Conservation (phyloP, 1,284 basidiomycete genomes). For the Puccinia triticina region DNA sequence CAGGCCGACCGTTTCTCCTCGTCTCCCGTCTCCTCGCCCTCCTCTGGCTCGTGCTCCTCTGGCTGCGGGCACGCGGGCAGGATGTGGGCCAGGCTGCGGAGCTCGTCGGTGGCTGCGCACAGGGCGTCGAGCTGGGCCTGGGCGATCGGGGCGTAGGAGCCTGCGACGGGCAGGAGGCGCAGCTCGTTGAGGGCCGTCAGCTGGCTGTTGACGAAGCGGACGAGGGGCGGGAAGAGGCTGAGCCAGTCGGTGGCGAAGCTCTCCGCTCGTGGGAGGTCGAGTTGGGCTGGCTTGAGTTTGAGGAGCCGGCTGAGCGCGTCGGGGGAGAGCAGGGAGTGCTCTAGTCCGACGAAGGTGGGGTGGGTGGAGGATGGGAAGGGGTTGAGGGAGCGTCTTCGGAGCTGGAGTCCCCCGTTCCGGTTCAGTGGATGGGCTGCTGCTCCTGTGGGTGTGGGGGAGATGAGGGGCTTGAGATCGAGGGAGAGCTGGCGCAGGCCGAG, state of each 20-base stretch:
- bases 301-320: constrained; percentile 22
- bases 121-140: constrained; percentile 4
- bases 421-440: background rate
- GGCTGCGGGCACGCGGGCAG: background rate
- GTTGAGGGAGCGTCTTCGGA: constrained; percentile 23
- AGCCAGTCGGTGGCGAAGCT: background rate
- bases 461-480: constrained; percentile 15
- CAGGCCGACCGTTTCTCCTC: background rate
- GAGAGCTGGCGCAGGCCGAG: constrained; percentile 18
- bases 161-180: constrained; percentile 18
- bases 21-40: constrained; percentile 1
- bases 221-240: constrained; percentile 16
- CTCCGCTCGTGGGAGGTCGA: background rate
- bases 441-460: background rate
- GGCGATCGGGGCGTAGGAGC: constrained; percentile 7
- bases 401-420: background rate
- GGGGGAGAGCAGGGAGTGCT: constrained; percentile 21
- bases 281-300: background rate
- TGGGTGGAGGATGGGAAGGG: background rate
- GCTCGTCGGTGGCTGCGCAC: background rate
- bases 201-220: constrained; percentile 29
- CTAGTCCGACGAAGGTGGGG: background rate
- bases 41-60: background rate
- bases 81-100: background rate
- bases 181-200: constrained; percentile 42